Percentiles rank a stretch among this genome's conserved stretches.
phyloP scores from a whole-genome alignment of 169 alveolate genomes.

The Eimeria nieschulzi region DNA sequence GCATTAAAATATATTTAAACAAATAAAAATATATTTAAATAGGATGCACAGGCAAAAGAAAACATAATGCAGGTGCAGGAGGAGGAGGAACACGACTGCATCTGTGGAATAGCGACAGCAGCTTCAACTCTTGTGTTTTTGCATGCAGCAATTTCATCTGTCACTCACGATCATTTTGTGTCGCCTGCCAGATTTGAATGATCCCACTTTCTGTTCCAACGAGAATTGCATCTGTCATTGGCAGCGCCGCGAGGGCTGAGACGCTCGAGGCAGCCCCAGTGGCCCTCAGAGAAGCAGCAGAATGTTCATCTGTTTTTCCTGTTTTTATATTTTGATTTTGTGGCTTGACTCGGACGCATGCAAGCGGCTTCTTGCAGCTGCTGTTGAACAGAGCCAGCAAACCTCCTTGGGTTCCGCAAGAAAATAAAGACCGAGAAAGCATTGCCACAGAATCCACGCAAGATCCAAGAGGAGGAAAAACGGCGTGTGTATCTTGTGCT shows the following conservation, averaged over 20 bases:
- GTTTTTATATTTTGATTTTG: too few relatives aligned
- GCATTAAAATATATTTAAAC: too few relatives aligned
- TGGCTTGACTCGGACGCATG: constrained; percentile 23
- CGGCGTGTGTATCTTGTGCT: constrained; percentile 59
- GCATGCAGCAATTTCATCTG: neutral
- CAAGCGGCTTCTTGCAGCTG: constrained; percentile 26
- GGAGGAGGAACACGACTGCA: neutral
- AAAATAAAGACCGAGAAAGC: constrained; percentile 41
- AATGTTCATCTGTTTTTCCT: too few relatives aligned
- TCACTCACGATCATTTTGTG: neutral
- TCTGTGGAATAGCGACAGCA: neutral
- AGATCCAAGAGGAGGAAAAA: constrained; percentile 52
- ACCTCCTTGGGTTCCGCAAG: constrained; percentile 64
- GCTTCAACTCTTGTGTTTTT: too few relatives aligned
- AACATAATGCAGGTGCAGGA: too few relatives aligned
- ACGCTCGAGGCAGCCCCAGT: constrained; percentile 29
- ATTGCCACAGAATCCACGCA: constrained; percentile 28
- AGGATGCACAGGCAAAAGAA: neutral
- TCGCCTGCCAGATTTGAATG: constrained; percentile 54
- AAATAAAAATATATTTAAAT: too few relatives aligned
- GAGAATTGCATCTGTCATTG: constrained; percentile 41
- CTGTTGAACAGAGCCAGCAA: constrained; percentile 33
- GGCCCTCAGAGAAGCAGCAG: too few relatives aligned
- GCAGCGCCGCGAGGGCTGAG: constrained; percentile 58
- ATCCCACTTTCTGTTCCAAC: constrained; percentile 48